Evolutionary conservation across 495 filamentous ascomycete species (phyloP), one percentile per base, ranked within the genome.

Genomic region (Hyaloscypha variabilis): DNA sequence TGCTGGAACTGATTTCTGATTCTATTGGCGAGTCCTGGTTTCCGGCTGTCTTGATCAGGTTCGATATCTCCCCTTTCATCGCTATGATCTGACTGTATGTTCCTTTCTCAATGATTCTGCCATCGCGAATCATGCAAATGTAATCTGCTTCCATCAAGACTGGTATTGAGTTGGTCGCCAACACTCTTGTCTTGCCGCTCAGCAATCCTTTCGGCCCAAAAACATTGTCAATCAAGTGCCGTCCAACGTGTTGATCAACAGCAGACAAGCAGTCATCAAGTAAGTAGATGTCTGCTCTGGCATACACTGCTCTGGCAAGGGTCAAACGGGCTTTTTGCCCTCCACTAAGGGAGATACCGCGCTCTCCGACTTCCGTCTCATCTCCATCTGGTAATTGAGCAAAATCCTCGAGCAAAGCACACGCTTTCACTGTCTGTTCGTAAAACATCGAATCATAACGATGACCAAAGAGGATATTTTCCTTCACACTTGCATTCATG

Each of bases 391-490:
- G 96, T 29, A 99, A 83, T 65, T 89, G 90, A 55, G 89, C 87
- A 77, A 99, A 97, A 73, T 99, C 96, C 70, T 97, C 93, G 2
- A 88, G 69, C 31, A 99, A 80, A 61, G 96, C 96, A 72, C 96
- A 99, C 24, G 96, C 96, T 75, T 96, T 91, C 4, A 99, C 83
- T 2, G 96, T 97, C 62, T 88, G 87, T 53, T 97, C 92, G 75
- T 99, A 99, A 79, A 99, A 99, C 55, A 85, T 79, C 3, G 95
- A 91, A 78, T 99, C 94, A 82, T 91, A 98, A 49, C 92, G 88
- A 78, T 98, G 92, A 6, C 96, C 96, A 72, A 99, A 99, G 8
- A 97, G 83, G 71, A 99, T 97, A 71, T 99, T 99, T 69, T 99
- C 96, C 60, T 90, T 89, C 29, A 98, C 93, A 54, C 89, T 95